These are phyloP conservation scores for Globisporangium sylvaticum DNA, from an alignment of 352 stramenopile genomes.

Conservation along the genomic window DNA sequence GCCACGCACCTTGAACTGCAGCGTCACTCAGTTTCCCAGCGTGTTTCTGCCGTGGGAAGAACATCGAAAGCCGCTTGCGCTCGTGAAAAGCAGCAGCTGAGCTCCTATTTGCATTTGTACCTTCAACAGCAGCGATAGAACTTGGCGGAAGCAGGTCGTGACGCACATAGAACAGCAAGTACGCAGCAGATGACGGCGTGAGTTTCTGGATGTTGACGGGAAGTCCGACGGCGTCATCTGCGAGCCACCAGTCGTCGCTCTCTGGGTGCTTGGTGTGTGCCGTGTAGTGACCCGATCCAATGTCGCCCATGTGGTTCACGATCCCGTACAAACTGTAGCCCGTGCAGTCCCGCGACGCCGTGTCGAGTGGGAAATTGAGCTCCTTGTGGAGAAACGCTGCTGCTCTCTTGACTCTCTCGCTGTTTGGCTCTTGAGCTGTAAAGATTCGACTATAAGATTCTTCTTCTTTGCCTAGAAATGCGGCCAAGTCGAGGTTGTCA, in stretches of 20 bases:
- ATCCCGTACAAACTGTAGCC: slow-evolving; percentile 93
- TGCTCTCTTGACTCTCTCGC: slow-evolving; percentile 20
- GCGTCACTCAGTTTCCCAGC: slow-evolving; percentile 7
- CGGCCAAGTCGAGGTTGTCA: slow-evolving; percentile 73
- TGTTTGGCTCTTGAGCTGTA: background rate
- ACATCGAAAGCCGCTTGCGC: slow-evolving; percentile 1
- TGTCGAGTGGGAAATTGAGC: slow-evolving; percentile 37
- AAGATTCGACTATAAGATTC: background rate
- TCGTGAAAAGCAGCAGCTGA: background rate
- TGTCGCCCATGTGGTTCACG: slow-evolving; percentile 92
- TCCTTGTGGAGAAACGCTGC: slow-evolving; percentile 31
- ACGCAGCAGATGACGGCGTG: slow-evolving; percentile 44
- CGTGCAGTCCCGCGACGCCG: slow-evolving; percentile 35
- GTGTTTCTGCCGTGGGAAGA: slow-evolving; percentile 10
- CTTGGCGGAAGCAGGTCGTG: slow-evolving; percentile 27
- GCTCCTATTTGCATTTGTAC: background rate
- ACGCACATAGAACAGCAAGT: slow-evolving; percentile 72
- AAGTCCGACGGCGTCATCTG: slow-evolving; percentile 82
- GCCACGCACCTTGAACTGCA: background rate
- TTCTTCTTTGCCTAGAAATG: slow-evolving; percentile 27
- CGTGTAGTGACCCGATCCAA: slow-evolving; percentile 93
- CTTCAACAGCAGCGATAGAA: background rate
- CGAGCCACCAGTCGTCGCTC: slow-evolving; percentile 86
- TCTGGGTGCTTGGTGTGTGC: slow-evolving; percentile 42
- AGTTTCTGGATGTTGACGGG: slow-evolving; percentile 23